Conservation (phyloP, 164 flowering plant genomes). For the Vitis cinerea region DNA sequence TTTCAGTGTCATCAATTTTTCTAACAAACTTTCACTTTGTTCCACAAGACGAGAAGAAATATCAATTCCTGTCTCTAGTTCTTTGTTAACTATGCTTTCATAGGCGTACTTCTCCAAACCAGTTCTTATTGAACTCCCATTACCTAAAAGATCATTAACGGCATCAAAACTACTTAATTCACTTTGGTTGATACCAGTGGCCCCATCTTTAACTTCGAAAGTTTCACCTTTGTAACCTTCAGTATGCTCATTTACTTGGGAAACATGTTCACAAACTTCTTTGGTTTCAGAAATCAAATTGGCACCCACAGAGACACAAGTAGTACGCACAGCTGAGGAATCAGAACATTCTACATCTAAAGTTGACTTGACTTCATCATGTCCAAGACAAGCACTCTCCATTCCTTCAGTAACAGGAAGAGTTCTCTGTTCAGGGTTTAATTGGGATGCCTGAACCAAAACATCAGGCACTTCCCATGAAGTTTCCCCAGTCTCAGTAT, state of each 20-base stretch:
- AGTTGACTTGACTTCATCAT: conserved; percentile 11
- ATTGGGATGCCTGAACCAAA: conserved; percentile 36
- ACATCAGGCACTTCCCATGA: conserved; percentile 86
- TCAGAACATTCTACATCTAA: conserved; percentile 12
- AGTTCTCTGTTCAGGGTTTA: conserved; percentile 22
- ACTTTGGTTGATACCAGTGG: conserved; percentile 9
- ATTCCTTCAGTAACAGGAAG: conserved; percentile 20
- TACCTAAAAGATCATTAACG: conserved; percentile 9
- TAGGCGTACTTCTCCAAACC: conserved; percentile 9
- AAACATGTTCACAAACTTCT: conserved; percentile 17
- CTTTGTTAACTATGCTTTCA: conserved; percentile 13
- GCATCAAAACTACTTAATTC: conserved; percentile 13
- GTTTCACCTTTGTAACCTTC: conserved; percentile 20
- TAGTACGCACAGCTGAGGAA: conserved; percentile 9
- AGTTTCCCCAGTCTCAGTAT: conserved; percentile 86
- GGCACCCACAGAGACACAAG: conserved; percentile 15
- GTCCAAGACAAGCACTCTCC: conserved; percentile 12
- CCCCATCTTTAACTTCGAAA: conserved; percentile 9
- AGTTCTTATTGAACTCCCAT: conserved; percentile 8
- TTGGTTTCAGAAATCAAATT: conserved; percentile 11
- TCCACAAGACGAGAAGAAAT: conserved; percentile 41
- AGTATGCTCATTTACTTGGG: conserved; percentile 14
- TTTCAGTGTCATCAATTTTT: conserved; percentile 53
- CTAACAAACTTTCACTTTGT: conserved; percentile 54
- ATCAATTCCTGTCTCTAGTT: conserved; percentile 21